These are phyloP conservation scores for Saccharomyces hybrid DNA, from an alignment of 1,139 yeast genomes.

Conservation along the genomic window DNA sequence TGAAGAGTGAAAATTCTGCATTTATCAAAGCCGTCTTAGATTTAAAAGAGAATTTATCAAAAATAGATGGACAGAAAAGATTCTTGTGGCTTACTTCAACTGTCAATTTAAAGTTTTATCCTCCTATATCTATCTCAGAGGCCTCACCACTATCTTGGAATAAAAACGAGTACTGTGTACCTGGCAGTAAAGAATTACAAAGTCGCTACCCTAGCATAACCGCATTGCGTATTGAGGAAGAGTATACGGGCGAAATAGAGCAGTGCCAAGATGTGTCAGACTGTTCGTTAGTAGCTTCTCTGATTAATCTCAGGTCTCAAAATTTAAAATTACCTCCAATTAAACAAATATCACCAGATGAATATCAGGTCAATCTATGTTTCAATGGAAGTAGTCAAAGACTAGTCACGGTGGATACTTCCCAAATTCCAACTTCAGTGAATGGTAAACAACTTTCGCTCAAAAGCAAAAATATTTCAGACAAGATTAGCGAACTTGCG, in stretches of 20 bases:
- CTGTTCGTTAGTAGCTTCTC: conserved; percentile 69
- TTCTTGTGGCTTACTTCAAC: conserved; percentile 43
- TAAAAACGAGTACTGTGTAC: conserved; percentile 7
- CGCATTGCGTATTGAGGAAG: conserved; percentile 24
- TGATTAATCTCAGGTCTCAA: conserved; percentile 38
- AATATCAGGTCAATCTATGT: conserved; percentile 38
- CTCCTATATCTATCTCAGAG: conserved; percentile 32
- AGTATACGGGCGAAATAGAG: conserved; percentile 20
- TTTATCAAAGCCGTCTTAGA: conserved; percentile 14
- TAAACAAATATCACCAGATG: conserved; percentile 16
- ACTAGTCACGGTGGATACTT: conserved; percentile 43
- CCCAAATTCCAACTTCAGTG: conserved; percentile 32
- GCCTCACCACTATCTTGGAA: conserved; percentile 21
- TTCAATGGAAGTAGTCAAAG: conserved; percentile 57
- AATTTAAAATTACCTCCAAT: conserved; percentile 23
- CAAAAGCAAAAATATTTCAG: conserved; percentile 29
- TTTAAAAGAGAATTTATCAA: conserved; percentile 12
- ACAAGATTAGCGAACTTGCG: conserved; percentile 68
- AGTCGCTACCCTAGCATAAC: conserved; percentile 16
- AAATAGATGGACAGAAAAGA: conserved; percentile 25
- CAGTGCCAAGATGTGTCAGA: conserved; percentile 56
- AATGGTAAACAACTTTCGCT: conserved; percentile 17
- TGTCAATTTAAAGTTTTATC: conserved; percentile 30
- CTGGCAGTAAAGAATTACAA: conserved; percentile 8
- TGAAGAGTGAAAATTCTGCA: conserved; percentile 10